A percentile compares a stretch with the other conserved stretches of the same genome.
phyloP scores from a whole-genome alignment of 2,329 filamentous ascomycete genomes.

The Ophiostoma sp. region DNA sequence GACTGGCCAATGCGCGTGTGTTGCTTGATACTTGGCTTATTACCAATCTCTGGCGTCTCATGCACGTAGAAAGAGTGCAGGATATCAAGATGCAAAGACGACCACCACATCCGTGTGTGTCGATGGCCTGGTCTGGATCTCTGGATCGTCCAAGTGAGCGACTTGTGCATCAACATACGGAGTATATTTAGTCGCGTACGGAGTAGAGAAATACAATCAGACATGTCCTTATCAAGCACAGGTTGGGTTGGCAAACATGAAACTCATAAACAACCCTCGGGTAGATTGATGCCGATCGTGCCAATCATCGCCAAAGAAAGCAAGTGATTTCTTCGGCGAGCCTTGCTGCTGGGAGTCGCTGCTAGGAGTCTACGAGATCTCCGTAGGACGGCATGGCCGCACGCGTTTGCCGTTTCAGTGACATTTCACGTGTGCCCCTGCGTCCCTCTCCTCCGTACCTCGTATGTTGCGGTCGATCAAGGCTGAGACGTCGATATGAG shows the following conservation, averaged over 20 bases:
- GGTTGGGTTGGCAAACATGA: background rate
- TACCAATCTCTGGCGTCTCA: background rate
- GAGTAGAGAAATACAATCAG: background rate
- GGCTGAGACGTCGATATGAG: background rate
- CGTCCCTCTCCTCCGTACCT: background rate
- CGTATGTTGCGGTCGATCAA: background rate
- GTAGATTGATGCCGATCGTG: background rate
- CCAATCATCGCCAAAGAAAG: background rate
- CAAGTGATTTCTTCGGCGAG: background rate
- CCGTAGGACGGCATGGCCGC: too few species aligned
- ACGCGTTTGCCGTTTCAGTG: background rate
- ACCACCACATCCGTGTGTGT: background rate
- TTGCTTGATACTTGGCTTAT: background rate
- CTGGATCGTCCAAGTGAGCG: background rate
- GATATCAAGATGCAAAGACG: background rate
- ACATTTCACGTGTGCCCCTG: slow-evolving; percentile 6
- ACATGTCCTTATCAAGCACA: slow-evolving; percentile 1
- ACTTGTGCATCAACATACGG: background rate
- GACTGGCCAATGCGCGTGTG: background rate
- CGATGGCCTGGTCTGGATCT: slow-evolving; percentile 4
- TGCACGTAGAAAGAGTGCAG: background rate
- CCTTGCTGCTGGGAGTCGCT: background rate
- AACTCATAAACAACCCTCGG: background rate
- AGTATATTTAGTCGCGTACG: too few species aligned
- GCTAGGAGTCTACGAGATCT: too few species aligned